These are phyloP conservation scores for Polytrichum formosum DNA, from an alignment of 225 moss, liverwort and hornwort species.

Conservation along the genomic window DNA sequence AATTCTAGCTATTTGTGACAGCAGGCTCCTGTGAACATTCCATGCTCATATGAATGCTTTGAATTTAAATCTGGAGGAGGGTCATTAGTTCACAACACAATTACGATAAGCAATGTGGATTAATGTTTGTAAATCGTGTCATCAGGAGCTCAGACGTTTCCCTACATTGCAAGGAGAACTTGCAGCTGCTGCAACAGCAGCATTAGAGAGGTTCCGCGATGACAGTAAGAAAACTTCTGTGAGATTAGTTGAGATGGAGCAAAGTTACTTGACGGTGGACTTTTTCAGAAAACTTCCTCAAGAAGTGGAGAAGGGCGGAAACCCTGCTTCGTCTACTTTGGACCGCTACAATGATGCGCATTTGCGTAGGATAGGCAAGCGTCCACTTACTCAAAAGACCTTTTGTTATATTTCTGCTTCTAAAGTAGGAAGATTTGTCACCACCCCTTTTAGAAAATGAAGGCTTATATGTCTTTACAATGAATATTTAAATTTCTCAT, in stretches of 20 bases:
- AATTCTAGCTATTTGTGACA: too few species aligned
- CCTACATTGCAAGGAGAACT: constrained; percentile 56
- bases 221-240: constrained; percentile 76
- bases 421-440: too few species aligned
- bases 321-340: constrained; percentile 41
- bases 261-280: constrained; percentile 78
- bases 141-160: constrained; percentile 42
- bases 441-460: too few species aligned
- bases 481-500: neutral
- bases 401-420: too few species aligned
- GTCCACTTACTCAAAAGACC: neutral
- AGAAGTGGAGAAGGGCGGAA: constrained; percentile 76
- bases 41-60: too few species aligned
- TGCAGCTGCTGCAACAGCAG: constrained; percentile 43
- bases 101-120: too few species aligned
- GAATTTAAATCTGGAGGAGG: too few species aligned
- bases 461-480: too few species aligned
- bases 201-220: constrained; percentile 66
- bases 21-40: too few species aligned
- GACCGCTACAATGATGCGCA: constrained; percentile 85
- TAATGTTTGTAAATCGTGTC: neutral
- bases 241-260: constrained; percentile 88
- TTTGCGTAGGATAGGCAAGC: constrained; percentile 74
- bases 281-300: constrained; percentile 86
- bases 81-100: too few species aligned